Evolutionary conservation across 1,284 basidiomycete genomes (phyloP).

Genomic region (Ustilago sp.): DNA sequence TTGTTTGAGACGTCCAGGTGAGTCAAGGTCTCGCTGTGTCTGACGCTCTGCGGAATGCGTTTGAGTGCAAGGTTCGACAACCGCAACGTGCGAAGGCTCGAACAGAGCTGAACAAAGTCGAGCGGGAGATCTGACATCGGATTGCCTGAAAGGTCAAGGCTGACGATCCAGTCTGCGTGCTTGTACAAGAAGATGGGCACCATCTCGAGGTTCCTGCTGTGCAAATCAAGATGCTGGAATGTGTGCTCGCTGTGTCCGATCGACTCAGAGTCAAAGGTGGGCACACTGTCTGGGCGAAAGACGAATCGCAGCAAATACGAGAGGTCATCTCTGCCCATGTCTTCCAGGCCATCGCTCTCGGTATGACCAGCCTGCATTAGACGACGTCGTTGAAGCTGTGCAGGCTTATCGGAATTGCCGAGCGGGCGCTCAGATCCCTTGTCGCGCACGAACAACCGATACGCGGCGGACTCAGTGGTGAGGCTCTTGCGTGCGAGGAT

Average conservation of each 20-base stretch:
- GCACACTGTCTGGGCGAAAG: constrained; percentile 76
- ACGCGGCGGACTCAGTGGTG: constrained; percentile 54
- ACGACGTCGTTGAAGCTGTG: constrained; percentile 84
- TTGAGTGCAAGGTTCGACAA: constrained; percentile 96
- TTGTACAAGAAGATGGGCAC: constrained; percentile 90
- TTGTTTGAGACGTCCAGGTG: constrained; percentile 93
- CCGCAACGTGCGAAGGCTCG: constrained; percentile 83
- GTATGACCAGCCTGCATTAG: constrained; percentile 93
- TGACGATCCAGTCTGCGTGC: constrained; percentile 86
- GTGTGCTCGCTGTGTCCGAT: constrained; percentile 64
- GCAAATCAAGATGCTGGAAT: constrained; percentile 87
- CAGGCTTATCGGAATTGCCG: constrained; percentile 81
- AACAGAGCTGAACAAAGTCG: constrained; percentile 94
- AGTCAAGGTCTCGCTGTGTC: constrained; percentile 80
- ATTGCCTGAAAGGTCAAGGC: constrained; percentile 90
- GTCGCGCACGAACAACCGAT: constrained; percentile 67
- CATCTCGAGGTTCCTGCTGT: constrained; percentile 84
- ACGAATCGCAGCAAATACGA: constrained; percentile 90
- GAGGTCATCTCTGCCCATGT: constrained; percentile 84
- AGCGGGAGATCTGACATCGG: constrained; percentile 95
- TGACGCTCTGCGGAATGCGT: constrained; percentile 86
- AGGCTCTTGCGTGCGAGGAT: constrained; percentile 58
- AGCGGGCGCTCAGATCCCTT: constrained; percentile 67
- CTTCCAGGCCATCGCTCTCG: constrained; percentile 81
- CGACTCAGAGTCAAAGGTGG: constrained; percentile 59